Evolutionary conservation across 1,139 yeast genomes (phyloP), one percentile per base, ranked within the genome.

Genomic region (Sugiyamaella pinicola): DNA sequence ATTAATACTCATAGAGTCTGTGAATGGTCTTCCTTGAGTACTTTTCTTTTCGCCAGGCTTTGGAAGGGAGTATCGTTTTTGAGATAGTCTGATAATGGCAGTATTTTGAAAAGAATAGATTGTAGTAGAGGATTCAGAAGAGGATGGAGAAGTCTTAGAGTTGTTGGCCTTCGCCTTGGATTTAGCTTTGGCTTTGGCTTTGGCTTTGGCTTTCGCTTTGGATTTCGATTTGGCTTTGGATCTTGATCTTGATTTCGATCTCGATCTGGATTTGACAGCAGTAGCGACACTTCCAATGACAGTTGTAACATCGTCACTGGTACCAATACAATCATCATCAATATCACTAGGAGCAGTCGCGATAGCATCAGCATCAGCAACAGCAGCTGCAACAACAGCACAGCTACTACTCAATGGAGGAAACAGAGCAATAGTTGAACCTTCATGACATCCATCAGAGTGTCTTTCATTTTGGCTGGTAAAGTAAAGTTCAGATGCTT

Each of bases 11-110:
- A 57, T 57, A 8, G 52, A 48, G 37, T 56, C 61, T 4, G 60
- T 49, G 38, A 58, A 57, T 8, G 60, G 60, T 12, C 60, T 52
- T 17, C 60, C 61, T 37, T 56, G 61, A 2, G 48, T 37, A 28
- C 43, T 51, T 26, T 40, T 54, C 15, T 50, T 42, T 31, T 28
- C 45, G 24, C 34, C 34, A 15, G 26, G 31, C 37, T 17, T 28
- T 4, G 44, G 45, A 15, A 38, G 18, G 7, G 46, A 34, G 34
- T 51, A 51, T 17, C 54, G 43, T 33, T 46, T 51, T 31, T 51
- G 46, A 7, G 54, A 51, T 29, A 51, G 26, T 12, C 41, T 31
- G 33, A 51, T 33, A 3, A 24, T 43, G n/a, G 46, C 7, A 18
- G 46, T 9, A 42, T 24, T n/a, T n/a, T n/a, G n/a, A n/a, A n/a